Conservation (phyloP, 805 yeast species). For the Suhomyces xylopsoci region DNA sequence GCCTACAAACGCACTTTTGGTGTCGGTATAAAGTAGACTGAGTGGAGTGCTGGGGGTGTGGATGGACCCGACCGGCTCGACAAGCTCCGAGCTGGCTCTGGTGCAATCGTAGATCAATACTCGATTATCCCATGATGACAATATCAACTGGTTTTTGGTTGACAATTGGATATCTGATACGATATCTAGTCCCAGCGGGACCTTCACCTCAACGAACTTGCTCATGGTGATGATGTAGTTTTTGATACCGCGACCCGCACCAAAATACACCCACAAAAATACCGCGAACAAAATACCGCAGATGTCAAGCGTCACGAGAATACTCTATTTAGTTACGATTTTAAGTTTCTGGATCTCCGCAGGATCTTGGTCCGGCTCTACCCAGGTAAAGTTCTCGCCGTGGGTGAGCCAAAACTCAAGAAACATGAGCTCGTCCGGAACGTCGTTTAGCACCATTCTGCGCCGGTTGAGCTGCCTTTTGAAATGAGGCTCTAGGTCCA, state of each 20-base stretch:
- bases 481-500: conserved; percentile 15
- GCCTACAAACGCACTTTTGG: conserved; percentile 42
- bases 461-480: conserved; percentile 22
- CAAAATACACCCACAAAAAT: neutral
- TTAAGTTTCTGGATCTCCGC: conserved; percentile 27
- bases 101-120: conserved; percentile 42
- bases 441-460: conserved; percentile 34
- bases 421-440: conserved; percentile 34
- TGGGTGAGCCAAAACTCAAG: conserved; percentile 37
- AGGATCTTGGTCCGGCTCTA: conserved; percentile 47
- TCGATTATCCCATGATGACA: conserved; percentile 58
- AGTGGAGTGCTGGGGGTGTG: conserved; percentile 20
- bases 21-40: conserved; percentile 25
- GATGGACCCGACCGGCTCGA: conserved; percentile 5
- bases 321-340: neutral
- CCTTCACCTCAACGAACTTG: conserved; percentile 14
- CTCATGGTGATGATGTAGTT: conserved; percentile 1
- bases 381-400: conserved; percentile 40
- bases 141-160: conserved; percentile 39
- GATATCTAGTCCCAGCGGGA: conserved; percentile 34
- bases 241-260: neutral
- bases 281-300: neutral
- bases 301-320: neutral
- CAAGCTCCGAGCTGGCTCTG: neutral
- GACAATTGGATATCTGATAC: conserved; percentile 43